These are phyloP conservation scores for Neonectria ditissima DNA, from an alignment of 2,329 filamentous ascomycete species.

Conservation along the genomic window DNA sequence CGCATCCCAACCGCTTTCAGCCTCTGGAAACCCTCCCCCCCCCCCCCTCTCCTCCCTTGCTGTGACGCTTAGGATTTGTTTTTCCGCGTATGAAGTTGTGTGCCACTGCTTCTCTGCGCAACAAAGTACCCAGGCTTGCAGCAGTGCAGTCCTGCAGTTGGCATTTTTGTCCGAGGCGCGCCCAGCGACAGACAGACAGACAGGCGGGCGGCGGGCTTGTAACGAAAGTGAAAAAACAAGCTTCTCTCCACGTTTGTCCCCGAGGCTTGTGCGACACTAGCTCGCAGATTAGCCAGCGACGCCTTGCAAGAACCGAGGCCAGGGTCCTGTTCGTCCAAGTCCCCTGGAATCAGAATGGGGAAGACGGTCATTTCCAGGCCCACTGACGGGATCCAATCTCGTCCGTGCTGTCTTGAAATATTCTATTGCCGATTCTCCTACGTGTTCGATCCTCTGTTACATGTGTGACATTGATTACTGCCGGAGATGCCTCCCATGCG, in stretches of 20 bases:
- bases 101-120: no score
- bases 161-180: conserved; percentile 9
- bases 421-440: background rate
- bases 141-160: background rate
- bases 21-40: no score
- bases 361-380: background rate
- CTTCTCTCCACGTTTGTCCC: conserved; percentile 31
- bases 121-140: no score
- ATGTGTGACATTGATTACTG: no score
- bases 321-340: background rate
- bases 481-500: no score
- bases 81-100: background rate
- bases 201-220: background rate
- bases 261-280: conserved; percentile 1
- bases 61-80: background rate
- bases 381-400: no score
- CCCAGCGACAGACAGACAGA: no score
- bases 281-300: background rate
- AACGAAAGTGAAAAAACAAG: conserved; percentile 24
- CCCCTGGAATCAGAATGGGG: background rate
- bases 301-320: no score
- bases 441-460: background rate
- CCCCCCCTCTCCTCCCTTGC: background rate
- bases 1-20: no score
- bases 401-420: background rate